These are phyloP conservation scores for Aaosphaeria pasadenensis DNA, from an alignment of 2,329 filamentous ascomycete genomes.

Conservation along the genomic window DNA sequence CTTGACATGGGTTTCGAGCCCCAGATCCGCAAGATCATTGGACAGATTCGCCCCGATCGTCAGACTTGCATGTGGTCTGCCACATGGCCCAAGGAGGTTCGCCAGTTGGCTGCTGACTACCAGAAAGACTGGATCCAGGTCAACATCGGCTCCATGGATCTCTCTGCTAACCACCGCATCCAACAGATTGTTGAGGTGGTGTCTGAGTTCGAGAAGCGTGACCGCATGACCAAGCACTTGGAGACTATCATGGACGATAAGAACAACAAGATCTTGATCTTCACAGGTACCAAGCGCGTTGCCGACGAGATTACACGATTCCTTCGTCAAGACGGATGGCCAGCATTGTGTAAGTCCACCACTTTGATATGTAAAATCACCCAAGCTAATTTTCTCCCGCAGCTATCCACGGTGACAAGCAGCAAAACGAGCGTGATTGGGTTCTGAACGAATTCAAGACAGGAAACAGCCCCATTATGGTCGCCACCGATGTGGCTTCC, in stretches of 20 bases:
- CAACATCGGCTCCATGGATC: constrained; percentile 94
- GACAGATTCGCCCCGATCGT: constrained; percentile 95
- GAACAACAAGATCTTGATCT: constrained; percentile 91
- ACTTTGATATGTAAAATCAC: neutral
- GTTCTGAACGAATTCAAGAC: constrained; percentile 99
- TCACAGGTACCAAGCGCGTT: constrained; percentile 82
- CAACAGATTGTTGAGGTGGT: constrained; percentile 97
- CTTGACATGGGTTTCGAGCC: constrained; percentile 99
- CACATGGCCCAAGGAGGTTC: constrained; percentile 98
- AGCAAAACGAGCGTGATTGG: constrained; percentile 99
- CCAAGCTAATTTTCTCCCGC: constrained; percentile 36
- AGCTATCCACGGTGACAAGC: constrained; percentile 99
- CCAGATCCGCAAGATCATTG: constrained; percentile 97
- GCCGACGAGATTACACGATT: constrained; percentile 97
- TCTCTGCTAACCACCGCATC: constrained; percentile 96
- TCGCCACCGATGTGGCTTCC: constrained; percentile 98
- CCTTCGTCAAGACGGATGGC: constrained; percentile 97
- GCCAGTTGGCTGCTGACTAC: constrained; percentile 86
- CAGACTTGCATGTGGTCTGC: constrained; percentile 99
- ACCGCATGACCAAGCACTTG: constrained; percentile 94
- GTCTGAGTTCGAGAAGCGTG: constrained; percentile 94
- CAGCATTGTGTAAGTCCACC: constrained; percentile 75
- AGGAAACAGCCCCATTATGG: constrained; percentile 99
- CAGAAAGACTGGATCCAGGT: constrained; percentile 96
- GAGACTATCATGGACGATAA: constrained; percentile 98